Evolutionary conservation across 495 filamentous ascomycete species (phyloP).

Genomic region (Ascobolus immersus): DNA sequence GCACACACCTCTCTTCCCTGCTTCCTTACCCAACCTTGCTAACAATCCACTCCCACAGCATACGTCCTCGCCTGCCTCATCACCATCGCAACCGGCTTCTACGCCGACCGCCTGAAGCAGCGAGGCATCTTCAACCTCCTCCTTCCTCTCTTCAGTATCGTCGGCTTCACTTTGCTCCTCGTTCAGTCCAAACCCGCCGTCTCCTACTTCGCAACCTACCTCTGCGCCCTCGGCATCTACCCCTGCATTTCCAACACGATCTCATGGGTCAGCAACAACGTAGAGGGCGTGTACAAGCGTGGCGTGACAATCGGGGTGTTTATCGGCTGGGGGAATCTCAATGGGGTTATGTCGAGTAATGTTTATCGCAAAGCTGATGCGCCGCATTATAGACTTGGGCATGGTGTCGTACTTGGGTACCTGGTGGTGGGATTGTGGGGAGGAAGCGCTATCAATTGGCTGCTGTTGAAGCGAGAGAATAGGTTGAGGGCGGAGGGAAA

Average conservation of each 20-base stretch:
- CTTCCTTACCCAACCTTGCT: too few relatives aligned
- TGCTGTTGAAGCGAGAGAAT: constrained; percentile 41
- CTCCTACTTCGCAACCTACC: constrained; percentile 62
- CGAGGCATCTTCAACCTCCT: constrained; percentile 68
- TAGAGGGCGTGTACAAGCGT: constrained; percentile 77
- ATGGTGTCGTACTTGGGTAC: constrained; percentile 34
- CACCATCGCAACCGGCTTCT: constrained; percentile 48
- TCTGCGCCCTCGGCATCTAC: constrained; percentile 77
- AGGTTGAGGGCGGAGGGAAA: constrained; percentile 32
- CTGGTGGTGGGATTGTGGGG: constrained; percentile 32
- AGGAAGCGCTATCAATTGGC: constrained; percentile 36
- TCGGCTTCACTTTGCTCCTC: constrained; percentile 62
- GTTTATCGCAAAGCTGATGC: constrained; percentile 27
- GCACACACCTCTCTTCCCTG: too few relatives aligned
- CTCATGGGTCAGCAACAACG: constrained; percentile 70
- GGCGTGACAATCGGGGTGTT: constrained; percentile 68
- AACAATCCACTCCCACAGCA: too few relatives aligned
- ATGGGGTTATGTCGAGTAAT: constrained; percentile 33
- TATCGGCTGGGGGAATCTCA: constrained; percentile 83
- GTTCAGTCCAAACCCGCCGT: too few relatives aligned
- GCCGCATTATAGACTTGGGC: constrained; percentile 25
- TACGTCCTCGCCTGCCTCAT: constrained; percentile 62
- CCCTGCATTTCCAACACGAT: constrained; percentile 82
- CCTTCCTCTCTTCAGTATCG: constrained; percentile 42
- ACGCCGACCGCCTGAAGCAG: constrained; percentile 52